Percentiles rank a stretch among this genome's conserved stretches.
phyloP scores from a whole-genome alignment of 345 rosid genomes.

The Arabis alpina region DNA sequence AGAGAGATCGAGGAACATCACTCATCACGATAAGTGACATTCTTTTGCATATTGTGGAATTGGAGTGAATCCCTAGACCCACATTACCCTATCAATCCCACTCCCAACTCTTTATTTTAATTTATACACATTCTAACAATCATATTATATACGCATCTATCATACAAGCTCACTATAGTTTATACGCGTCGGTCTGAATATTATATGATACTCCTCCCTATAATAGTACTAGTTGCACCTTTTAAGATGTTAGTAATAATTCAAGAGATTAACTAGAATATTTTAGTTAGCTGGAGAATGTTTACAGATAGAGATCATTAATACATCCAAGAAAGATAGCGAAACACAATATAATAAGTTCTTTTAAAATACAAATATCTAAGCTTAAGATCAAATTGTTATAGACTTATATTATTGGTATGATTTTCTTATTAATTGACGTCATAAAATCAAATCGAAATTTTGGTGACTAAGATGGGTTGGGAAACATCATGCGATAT shows the following conservation, averaged over 20 bases:
- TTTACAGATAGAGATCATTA: conserved; percentile 17
- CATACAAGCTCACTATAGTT: conserved; percentile 23
- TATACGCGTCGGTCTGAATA: conserved; percentile 36
- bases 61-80: conserved; percentile 80
- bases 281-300: conserved; percentile 37
- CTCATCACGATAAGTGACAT: conserved; percentile 62
- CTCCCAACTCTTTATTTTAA: conserved; percentile 43
- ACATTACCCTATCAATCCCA: conserved; percentile 59
- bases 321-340: conserved; percentile 26
- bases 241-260: conserved; percentile 43
- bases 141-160: conserved; percentile 31
- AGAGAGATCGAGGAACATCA: conserved; percentile 65
- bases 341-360: not conserved
- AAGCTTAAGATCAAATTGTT: not conserved
- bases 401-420: not conserved
- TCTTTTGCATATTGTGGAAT: conserved; percentile 53
- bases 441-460: conserved; percentile 12
- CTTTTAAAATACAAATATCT: not conserved
- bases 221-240: conserved; percentile 41
- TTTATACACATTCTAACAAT: conserved; percentile 25
- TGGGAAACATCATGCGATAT: conserved; percentile 2
- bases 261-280: conserved; percentile 36
- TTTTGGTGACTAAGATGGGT: conserved; percentile 18
- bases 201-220: conserved; percentile 22
- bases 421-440: conserved; percentile 9